Percentiles rank a stretch among this genome's conserved stretches.
phyloP scores from a whole-genome alignment of 768 basidiomycete species.

The Phylloporus sp. region DNA sequence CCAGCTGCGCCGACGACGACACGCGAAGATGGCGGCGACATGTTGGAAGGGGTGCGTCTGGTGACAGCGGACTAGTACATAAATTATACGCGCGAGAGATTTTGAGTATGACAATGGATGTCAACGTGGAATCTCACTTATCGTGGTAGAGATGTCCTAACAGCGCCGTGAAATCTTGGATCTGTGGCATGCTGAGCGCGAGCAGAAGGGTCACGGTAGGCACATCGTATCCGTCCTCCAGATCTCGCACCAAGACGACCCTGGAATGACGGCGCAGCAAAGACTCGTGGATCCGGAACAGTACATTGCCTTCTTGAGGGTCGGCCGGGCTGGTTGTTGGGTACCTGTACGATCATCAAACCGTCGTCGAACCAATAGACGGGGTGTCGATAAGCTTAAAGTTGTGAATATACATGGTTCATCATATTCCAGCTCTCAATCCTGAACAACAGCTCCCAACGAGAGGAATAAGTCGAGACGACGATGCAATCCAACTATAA shows the following conservation, averaged over 20 bases:
- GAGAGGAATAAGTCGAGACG: neutral
- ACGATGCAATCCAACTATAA: neutral
- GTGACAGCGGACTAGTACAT: slow-evolving; percentile 45
- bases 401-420: neutral
- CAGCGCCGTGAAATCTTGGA: slow-evolving; percentile 51
- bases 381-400: slow-evolving; percentile 36
- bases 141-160: slow-evolving; percentile 67
- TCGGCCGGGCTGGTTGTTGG: slow-evolving; percentile 23
- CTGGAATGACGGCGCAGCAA: slow-evolving; percentile 51
- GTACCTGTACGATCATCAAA: slow-evolving; percentile 46
- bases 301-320: slow-evolving; percentile 11
- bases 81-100: slow-evolving; percentile 15
- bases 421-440: neutral
- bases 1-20: slow-evolving; percentile 49
- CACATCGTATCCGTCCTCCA: slow-evolving; percentile 1
- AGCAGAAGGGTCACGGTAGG: slow-evolving; percentile 32
- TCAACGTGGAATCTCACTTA: slow-evolving; percentile 41
- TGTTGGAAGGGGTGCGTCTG: slow-evolving; percentile 41
- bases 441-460: slow-evolving; percentile 5
- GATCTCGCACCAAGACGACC: slow-evolving; percentile 1
- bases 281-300: slow-evolving; percentile 55
- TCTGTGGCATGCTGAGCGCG: slow-evolving; percentile 34
- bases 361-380: slow-evolving; percentile 67
- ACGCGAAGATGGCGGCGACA: slow-evolving; percentile 54
- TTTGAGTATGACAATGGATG: neutral